These are phyloP conservation scores for Nemania sp. DNA, from an alignment of 2,329 filamentous ascomycete genomes.

Conservation along the genomic window DNA sequence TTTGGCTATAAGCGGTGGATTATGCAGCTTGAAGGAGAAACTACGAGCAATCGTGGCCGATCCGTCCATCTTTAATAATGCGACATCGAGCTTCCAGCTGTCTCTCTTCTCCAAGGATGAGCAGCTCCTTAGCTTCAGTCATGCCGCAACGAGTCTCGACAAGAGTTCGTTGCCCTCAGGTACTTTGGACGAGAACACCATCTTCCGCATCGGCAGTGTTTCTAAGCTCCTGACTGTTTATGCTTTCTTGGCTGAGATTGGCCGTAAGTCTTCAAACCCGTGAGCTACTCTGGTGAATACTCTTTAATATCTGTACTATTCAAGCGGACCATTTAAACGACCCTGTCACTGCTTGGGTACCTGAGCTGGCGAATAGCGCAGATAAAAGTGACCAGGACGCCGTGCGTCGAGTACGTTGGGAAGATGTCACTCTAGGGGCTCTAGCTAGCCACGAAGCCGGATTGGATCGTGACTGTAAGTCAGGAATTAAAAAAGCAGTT, in stretches of 20 bases:
- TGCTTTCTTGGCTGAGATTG: not conserved
- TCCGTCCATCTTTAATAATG: not conserved
- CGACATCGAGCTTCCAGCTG: not conserved
- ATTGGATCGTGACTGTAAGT: conserved; percentile 1
- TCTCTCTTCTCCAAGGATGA: not conserved
- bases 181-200: not conserved
- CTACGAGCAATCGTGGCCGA: not conserved
- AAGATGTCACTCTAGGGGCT: not conserved
- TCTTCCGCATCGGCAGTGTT: conserved; percentile 6
- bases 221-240: conserved; percentile 5
- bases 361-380: not conserved
- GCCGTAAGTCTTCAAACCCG: not conserved
- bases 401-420: not conserved
- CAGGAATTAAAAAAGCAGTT: not conserved
- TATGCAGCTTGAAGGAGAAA: not conserved
- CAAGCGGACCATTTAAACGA: not conserved
- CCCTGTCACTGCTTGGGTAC: not conserved
- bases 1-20: not conserved
- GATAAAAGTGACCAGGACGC: not conserved
- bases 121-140: not conserved
- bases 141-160: not conserved
- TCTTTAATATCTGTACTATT: not conserved
- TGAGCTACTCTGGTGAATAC: not conserved
- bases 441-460: conserved; percentile 1
- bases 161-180: not conserved